Conservation (phyloP, 208 protist genomes). For the Wallacemonas rigidus region DNA sequence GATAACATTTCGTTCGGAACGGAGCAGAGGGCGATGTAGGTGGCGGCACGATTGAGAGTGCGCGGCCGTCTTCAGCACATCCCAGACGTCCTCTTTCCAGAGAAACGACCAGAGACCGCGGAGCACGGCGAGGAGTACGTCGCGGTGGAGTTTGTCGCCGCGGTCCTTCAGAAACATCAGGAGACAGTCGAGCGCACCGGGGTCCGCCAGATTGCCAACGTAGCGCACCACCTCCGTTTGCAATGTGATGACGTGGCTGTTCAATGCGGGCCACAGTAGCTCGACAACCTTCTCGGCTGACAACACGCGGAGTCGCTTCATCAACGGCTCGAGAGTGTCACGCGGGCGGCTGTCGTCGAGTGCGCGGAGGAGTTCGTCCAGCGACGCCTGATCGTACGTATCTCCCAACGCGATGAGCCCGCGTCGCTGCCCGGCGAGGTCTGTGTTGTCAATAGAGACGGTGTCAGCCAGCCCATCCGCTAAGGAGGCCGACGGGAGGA, state of each 20-base stretch:
- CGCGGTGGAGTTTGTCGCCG: conserved; percentile 23
- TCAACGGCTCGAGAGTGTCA: conserved; percentile 21
- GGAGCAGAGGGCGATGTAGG: conserved; percentile 25
- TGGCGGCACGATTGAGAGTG: conserved; percentile 10
- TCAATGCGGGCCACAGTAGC: conserved; percentile 19
- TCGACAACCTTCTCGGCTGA: conserved; percentile 15
- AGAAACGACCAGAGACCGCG: conserved; percentile 24
- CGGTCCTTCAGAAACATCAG: conserved; percentile 21
- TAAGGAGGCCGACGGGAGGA: conserved; percentile 25
- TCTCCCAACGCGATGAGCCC: conserved; percentile 18
- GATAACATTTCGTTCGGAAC: conserved; percentile 12
- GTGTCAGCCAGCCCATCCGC: conserved; percentile 19
- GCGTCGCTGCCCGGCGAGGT: conserved; percentile 14
- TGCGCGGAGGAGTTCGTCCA: conserved; percentile 17
- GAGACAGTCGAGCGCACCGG: conserved; percentile 20
- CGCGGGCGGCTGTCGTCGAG: conserved; percentile 20
- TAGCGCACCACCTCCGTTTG: conserved; percentile 31
- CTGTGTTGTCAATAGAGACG: conserved; percentile 17
- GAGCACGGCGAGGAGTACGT: conserved; percentile 28
- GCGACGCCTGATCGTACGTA: conserved; percentile 16
- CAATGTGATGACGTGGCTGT: conserved; percentile 13
- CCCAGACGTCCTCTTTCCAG: conserved; percentile 23
- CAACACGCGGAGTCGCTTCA: neutral
- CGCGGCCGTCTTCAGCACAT: neutral
- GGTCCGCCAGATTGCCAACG: conserved; percentile 23